Evolutionary conservation across 768 basidiomycete genomes (phyloP).

Genomic region (Kwoniella mangroviensis): DNA sequence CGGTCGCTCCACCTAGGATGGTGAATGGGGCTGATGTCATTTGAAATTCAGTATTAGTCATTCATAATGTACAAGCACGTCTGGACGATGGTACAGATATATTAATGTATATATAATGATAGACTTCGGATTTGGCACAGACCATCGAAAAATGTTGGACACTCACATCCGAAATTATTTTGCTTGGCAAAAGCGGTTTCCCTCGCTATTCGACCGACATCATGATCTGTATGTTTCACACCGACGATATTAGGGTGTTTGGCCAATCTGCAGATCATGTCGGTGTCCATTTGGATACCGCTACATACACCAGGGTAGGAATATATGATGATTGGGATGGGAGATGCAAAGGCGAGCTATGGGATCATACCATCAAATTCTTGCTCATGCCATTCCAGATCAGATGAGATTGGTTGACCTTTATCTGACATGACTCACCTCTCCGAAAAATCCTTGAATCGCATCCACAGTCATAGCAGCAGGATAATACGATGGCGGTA

Average conservation of each 20-base stretch:
- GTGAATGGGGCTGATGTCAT: conserved; percentile 29
- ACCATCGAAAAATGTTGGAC: neutral
- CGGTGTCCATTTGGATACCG: conserved; percentile 57
- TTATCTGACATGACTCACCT: conserved; percentile 33
- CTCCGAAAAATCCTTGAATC: conserved; percentile 48
- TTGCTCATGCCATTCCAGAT: too few relatives aligned
- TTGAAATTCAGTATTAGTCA: neutral
- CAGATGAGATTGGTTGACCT: neutral
- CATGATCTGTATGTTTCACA: conserved; percentile 58
- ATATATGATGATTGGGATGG: conserved; percentile 56
- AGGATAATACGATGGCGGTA: conserved; percentile 45
- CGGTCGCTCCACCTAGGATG: conserved; percentile 40
- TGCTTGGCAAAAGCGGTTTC: conserved; percentile 23
- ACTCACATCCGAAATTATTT: conserved; percentile 28
- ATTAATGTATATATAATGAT: too few relatives aligned
- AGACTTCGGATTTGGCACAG: neutral
- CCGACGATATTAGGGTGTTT: conserved; percentile 58
- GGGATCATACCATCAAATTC: too few relatives aligned
- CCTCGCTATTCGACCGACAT: conserved; percentile 56
- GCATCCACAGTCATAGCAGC: conserved; percentile 45
- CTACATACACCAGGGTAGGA: conserved; percentile 55
- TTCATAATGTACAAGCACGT: neutral
- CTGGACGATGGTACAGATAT: too few relatives aligned
- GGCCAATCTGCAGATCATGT: conserved; percentile 53
- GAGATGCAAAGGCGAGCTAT: conserved; percentile 54